Evolutionary conservation across 129 eudicot genomes (phyloP).

Genomic region (Pittosporum tobira): DNA sequence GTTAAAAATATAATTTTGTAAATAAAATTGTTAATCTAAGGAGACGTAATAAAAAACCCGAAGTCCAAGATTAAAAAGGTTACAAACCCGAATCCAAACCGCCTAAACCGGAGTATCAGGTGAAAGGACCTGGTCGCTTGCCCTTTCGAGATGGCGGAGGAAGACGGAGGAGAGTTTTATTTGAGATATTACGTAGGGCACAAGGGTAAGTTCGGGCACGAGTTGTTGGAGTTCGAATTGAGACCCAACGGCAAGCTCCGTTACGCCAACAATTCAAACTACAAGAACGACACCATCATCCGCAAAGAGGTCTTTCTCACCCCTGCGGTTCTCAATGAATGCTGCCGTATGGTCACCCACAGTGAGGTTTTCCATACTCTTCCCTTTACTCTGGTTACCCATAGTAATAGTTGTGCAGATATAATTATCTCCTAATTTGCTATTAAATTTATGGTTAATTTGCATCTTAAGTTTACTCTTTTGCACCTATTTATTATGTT

Average conservation of each 20-base stretch:
- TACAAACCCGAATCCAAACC: too few species aligned
- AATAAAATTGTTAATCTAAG: too few species aligned
- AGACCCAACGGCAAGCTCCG: conserved; percentile 88
- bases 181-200: conserved; percentile 83
- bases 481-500: not conserved
- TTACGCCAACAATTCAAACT: conserved; percentile 82
- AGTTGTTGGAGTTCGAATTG: conserved; percentile 81
- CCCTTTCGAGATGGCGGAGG: too few species aligned
- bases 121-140: too few species aligned
- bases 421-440: not conserved
- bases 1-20: too few species aligned
- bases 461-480: conserved; percentile 2
- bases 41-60: too few species aligned
- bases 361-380: conserved; percentile 40
- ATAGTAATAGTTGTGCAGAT: too few species aligned
- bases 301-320: conserved; percentile 77
- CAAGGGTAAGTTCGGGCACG: conserved; percentile 91
- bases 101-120: too few species aligned
- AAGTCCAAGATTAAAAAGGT: too few species aligned
- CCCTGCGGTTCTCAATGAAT: conserved; percentile 73
- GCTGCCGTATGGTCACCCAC: conserved; percentile 78
- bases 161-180: conserved; percentile 63
- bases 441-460: not conserved
- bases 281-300: conserved; percentile 86
- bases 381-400: too few species aligned